Conservation (phyloP, 2,329 filamentous ascomycete species). For the Neurospora crassa region DNA sequence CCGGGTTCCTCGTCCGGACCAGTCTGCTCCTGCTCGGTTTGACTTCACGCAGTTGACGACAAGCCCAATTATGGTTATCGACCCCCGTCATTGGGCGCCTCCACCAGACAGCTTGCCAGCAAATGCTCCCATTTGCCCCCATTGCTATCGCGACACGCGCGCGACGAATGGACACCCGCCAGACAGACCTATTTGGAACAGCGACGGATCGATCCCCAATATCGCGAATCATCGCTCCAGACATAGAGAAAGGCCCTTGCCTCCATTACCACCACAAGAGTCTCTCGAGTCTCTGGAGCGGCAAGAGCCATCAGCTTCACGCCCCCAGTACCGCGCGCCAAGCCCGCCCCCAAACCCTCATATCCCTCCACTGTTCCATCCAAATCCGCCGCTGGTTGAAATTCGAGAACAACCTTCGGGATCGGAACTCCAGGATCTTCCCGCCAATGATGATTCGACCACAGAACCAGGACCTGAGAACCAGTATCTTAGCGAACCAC, state of each 20-base stretch:
- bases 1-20: background rate
- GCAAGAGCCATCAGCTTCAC: background rate
- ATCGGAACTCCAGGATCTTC: too few relatives aligned
- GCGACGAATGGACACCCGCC: too few relatives aligned
- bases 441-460: too few relatives aligned
- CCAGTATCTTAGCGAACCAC: too few relatives aligned
- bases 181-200: too few relatives aligned
- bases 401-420: too few relatives aligned
- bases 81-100: background rate
- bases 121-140: background rate
- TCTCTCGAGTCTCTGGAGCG: background rate
- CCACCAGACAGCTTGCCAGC: background rate
- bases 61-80: background rate
- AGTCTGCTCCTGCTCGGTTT: background rate
- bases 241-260: background rate
- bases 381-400: too few relatives aligned
- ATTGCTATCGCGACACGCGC: background rate
- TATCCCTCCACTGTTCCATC: too few relatives aligned
- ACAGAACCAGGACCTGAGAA: too few relatives aligned
- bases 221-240: background rate
- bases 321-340: background rate
- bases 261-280: background rate
- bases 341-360: too few relatives aligned
- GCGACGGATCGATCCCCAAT: background rate
- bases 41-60: background rate